A percentile compares a stretch with the other conserved stretches of the same genome.
phyloP scores from a whole-genome alignment of 768 basidiomycete genomes.

The Leucosporidium scottii region DNA sequence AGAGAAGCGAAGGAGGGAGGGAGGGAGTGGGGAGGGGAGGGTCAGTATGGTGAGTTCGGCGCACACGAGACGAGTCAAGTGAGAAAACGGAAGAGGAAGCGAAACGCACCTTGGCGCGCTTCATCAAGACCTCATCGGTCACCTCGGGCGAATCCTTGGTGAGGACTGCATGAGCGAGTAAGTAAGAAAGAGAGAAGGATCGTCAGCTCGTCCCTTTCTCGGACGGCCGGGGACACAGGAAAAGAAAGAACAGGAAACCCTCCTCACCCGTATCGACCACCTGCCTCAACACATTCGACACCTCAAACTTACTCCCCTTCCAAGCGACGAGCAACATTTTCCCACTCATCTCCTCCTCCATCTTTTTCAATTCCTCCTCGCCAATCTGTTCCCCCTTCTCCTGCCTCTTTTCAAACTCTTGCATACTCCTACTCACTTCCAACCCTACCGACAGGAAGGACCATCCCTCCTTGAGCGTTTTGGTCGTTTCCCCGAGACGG shows the following conservation, averaged over 20 bases:
- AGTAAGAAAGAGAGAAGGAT: neutral
- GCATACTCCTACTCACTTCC: conserved; percentile 70
- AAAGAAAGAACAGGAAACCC: conserved; percentile 8
- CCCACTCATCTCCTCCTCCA: conserved; percentile 89
- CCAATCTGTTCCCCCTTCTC: conserved; percentile 69
- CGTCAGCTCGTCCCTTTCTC: neutral
- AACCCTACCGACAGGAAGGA: conserved; percentile 92
- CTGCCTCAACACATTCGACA: conserved; percentile 79
- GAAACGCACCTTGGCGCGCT: conserved; percentile 69
- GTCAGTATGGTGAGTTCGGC: too few relatives aligned
- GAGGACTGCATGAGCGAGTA: conserved; percentile 49
- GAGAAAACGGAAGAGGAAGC: neutral
- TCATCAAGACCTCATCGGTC: conserved; percentile 62
- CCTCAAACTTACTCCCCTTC: conserved; percentile 93
- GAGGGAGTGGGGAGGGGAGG: neutral
- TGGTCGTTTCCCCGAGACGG: conserved; percentile 84
- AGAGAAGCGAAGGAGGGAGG: neutral
- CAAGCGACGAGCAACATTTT: conserved; percentile 92
- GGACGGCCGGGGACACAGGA: neutral
- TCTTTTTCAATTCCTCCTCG: conserved; percentile 73
- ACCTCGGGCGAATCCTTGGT: conserved; percentile 50
- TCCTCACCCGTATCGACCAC: conserved; percentile 39
- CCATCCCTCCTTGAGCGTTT: conserved; percentile 83
- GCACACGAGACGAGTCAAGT: neutral
- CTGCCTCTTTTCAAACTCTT: conserved; percentile 87